These are phyloP conservation scores for Flammula alnicola DNA, from an alignment of 1,284 basidiomycete genomes.

Conservation along the genomic window DNA sequence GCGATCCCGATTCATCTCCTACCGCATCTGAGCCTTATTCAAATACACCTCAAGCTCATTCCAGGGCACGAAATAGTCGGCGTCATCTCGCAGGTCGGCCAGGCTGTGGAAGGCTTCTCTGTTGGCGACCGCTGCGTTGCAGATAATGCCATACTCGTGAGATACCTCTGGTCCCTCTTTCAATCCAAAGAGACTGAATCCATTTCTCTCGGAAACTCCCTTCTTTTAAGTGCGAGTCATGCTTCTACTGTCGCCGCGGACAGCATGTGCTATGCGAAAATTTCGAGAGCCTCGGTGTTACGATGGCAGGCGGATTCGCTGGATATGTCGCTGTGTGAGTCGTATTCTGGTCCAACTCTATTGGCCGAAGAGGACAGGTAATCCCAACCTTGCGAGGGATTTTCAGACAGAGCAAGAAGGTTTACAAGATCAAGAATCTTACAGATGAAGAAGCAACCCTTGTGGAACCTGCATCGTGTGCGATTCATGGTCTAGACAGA, in stretches of 20 bases:
- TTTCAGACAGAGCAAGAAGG: slow-evolving; percentile 64
- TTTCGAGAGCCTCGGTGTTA: slow-evolving; percentile 79
- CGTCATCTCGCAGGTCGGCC: slow-evolving; percentile 66
- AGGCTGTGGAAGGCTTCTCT: slow-evolving; percentile 67
- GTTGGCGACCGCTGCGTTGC: slow-evolving; percentile 84
- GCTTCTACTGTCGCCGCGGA: slow-evolving; percentile 85
- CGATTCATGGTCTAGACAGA: slow-evolving; percentile 88
- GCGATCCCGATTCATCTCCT: not conserved
- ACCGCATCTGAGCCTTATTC: not conserved
- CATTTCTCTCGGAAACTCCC: not conserved
- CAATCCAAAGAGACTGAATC: not conserved
- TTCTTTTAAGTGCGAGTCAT: slow-evolving; percentile 78
- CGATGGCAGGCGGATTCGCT: slow-evolving; percentile 82
- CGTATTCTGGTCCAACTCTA: slow-evolving; percentile 1
- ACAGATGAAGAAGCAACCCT: slow-evolving; percentile 88
- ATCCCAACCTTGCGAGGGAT: slow-evolving; percentile 10
- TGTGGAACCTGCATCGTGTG: slow-evolving; percentile 88
- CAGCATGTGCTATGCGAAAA: slow-evolving; percentile 77
- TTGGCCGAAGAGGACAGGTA: not conserved
- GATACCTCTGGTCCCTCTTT: slow-evolving; percentile 23
- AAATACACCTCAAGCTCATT: slow-evolving; percentile 56
- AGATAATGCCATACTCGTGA: slow-evolving; percentile 66
- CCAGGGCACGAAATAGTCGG: slow-evolving; percentile 86
- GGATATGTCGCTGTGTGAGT: slow-evolving; percentile 82
- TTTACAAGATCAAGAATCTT: slow-evolving; percentile 85